Evolutionary conservation across 106 monocot species (phyloP).

Genomic region (Alisma plantagoaquatica): DNA sequence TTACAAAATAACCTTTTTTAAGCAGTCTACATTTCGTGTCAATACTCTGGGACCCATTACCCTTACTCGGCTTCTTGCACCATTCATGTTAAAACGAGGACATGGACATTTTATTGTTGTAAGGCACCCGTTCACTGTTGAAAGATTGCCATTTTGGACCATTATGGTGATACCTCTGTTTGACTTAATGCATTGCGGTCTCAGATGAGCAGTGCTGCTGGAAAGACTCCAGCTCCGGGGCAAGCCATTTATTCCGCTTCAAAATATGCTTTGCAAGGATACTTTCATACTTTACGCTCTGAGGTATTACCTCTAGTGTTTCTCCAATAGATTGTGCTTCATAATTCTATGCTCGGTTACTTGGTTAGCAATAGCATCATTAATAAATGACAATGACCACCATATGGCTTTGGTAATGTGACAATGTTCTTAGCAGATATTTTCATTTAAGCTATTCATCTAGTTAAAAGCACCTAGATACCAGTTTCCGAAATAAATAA

Average conservation of each 20-base stretch:
- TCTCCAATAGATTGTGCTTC: too few relatives aligned
- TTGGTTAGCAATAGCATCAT: too few relatives aligned
- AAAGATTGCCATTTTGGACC: too few relatives aligned
- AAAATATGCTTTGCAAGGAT: conserved; percentile 95
- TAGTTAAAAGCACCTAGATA: too few relatives aligned
- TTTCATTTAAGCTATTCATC: too few relatives aligned
- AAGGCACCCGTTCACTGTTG: too few relatives aligned
- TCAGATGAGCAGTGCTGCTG: conserved; percentile 91
- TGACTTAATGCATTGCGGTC: background rate
- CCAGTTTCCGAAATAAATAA: too few relatives aligned
- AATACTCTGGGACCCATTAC: conserved; percentile 83
- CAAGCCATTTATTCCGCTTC: conserved; percentile 92
- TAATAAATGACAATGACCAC: too few relatives aligned
- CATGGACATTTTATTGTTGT: conserved; percentile 94
- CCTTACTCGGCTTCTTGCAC: conserved; percentile 80
- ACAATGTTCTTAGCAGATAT: too few relatives aligned
- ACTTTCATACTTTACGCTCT: conserved; percentile 82
- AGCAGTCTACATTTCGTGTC: conserved; percentile 61
- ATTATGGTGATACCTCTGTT: conserved; percentile 1
- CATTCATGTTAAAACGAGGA: conserved; percentile 82
- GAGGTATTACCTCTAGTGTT: conserved; percentile 41
- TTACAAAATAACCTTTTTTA: background rate
- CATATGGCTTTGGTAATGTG: too few relatives aligned
- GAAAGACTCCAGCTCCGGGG: conserved; percentile 86
- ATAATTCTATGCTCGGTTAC: too few relatives aligned